Evolutionary conservation across 768 basidiomycete species (phyloP).

Genomic region (Amanita fuliginea): DNA sequence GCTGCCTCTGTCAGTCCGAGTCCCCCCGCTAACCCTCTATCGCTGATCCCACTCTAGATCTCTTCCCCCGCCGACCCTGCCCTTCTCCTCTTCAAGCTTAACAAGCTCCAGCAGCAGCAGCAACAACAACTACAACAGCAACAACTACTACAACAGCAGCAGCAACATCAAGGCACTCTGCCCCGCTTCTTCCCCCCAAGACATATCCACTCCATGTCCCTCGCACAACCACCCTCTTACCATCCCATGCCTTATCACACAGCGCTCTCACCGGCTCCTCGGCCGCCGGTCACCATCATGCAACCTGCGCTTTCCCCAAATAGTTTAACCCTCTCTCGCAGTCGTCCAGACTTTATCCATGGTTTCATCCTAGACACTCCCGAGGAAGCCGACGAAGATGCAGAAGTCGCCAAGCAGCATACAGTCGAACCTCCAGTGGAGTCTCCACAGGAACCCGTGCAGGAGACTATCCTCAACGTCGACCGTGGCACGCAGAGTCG

Average conservation of each 20-base stretch:
- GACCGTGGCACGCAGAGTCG: constrained; percentile 32
- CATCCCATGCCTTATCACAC: constrained; percentile 13
- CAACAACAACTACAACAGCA: constrained; percentile 78
- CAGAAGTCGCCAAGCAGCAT: constrained; percentile 26
- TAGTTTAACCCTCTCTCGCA: constrained; percentile 38
- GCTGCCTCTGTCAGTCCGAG: constrained; percentile 70
- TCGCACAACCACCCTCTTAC: constrained; percentile 46
- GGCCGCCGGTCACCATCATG: background rate
- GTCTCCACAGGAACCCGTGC: constrained; percentile 13
- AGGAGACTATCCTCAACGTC: constrained; percentile 13
- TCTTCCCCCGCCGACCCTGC: constrained; percentile 88
- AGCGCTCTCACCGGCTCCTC: constrained; percentile 5
- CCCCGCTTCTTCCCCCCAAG: constrained; percentile 33
- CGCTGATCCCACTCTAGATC: constrained; percentile 40
- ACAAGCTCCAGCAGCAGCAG: constrained; percentile 72
- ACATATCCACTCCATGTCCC: constrained; percentile 68
- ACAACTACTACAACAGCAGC: constrained; percentile 66
- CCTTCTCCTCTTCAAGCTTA: constrained; percentile 69
- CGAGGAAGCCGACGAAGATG: constrained; percentile 59
- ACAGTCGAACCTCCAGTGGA: constrained; percentile 14
- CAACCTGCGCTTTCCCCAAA: constrained; percentile 8
- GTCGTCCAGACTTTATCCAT: constrained; percentile 60
- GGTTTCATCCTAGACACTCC: constrained; percentile 78
- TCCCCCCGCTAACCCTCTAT: constrained; percentile 13
- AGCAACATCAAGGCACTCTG: constrained; percentile 53